Evolutionary conservation across 1,139 yeast species (phyloP), one percentile per base, ranked within the genome.

Genomic region (Blastobotrys aristatus): DNA sequence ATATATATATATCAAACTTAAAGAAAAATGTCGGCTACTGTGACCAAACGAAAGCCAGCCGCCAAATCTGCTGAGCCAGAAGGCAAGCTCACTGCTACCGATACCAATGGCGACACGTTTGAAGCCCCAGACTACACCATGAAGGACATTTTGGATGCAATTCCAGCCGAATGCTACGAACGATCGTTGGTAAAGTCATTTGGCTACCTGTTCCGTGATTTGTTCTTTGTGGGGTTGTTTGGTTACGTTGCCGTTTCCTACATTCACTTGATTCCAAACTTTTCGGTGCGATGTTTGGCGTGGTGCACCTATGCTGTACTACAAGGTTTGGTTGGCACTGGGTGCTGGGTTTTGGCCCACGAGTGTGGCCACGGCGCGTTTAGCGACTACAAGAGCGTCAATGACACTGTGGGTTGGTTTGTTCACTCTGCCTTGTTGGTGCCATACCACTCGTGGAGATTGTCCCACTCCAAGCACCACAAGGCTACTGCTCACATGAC

Each of bases 351-450:
- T 53, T 68, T 86, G 65, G 95, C 95, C 51, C 95, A 86, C 68
- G 95, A 86, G 69, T 86, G 95, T 71, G 95, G 95, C 47, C 95
- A 86, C 67, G 84, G 81, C 50, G 95, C 95, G 27, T 86, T 86
- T 62, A 78, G 86, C 22, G 88, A 84, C 60, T 81, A 80, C 62
- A 76, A 76, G 54, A 65, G 71, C 63, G 76, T 85, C 54, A 85
- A 86, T 65, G 92, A 86, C 65, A 66, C 77, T 43, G 81, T 82
- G 44, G 95, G 95, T 47, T 86, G 95, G 95, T 70, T 83, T 32
- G 70, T 86, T 53, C 95, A 86, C 70, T 84, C 94, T 32, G 80
- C 78, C 61, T 72, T 82, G 61, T 68, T 85, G 54, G 95, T 86
- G 50, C 95, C 95, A 40, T 86, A 83, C 70, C 86, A 85, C 64